Base-by-base conservation (phyloP, 1,139 yeast genomes). In the Geotrichum histeridarum region DNA sequence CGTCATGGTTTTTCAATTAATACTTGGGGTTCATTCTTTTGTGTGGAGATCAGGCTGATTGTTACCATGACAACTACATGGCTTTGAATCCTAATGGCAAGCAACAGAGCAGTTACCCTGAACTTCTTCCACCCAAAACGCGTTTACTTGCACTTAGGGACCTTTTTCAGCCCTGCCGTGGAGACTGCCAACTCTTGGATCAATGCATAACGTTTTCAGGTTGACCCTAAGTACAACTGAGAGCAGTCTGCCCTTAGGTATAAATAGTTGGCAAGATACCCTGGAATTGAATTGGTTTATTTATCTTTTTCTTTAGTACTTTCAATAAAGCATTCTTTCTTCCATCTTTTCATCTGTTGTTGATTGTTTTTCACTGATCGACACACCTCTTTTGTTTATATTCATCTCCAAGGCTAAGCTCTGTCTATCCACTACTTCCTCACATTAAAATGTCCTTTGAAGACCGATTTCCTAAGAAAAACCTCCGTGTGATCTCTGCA, bases 401-500 rank as follows among this genome's bases (percentile, higher is more conserved):
- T 35, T 14, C 6, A 12, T 35, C n/a, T 35, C 6, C 38, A 4
- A 35, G 38, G 3, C n/a, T 6, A 14, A 12, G n/a, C 38, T 6
- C 38, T 35, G 3, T 22, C 27, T 22, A 22, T 22, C 5, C 27
- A 22, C 42, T 11, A 41, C 2, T 1, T 8, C 43, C 27, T 22
- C 17, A 9, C 15, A 12, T 15, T 15, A 54, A 35, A 37, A 54
- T 54, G 56, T 53, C 60, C 11, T 56, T 57, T 50, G 48, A 53
- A 41, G 53, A 55, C 30, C 56, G 57, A 50, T 55, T 57, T 48
- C 57, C 62, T 32, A 48, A 59, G 11, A 60, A 62, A 46, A 59
- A 60, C 12, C 58, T 64, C n/a, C 58, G 61, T 18, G 73, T 90
- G 55, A 80, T 90, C 61, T 77, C 84, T 30, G 96, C 96, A 0